These are phyloP conservation scores for Chloris gayana DNA, from an alignment of 176 grass and related monocot species.

Conservation along the genomic window DNA sequence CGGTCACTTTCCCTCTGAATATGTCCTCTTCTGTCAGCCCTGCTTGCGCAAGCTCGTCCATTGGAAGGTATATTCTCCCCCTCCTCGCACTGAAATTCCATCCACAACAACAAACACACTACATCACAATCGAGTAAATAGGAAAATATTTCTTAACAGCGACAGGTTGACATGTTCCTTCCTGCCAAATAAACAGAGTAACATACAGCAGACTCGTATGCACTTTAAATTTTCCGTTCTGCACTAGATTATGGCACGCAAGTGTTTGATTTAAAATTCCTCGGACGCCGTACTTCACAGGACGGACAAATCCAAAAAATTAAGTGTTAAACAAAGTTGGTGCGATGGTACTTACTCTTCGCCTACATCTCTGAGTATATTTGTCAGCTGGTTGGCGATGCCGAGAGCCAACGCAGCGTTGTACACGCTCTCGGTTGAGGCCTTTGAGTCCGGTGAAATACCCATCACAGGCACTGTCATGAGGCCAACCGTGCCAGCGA, in stretches of 20 bases:
- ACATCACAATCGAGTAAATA: not conserved
- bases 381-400: conserved; percentile 95
- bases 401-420: conserved; percentile 84
- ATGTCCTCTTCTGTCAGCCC: conserved; percentile 85
- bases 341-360: conserved; percentile 75
- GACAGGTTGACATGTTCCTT: conserved; percentile 11
- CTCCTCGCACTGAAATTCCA: conserved; percentile 77
- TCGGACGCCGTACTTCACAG: not conserved
- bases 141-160: not conserved
- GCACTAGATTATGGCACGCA: not conserved
- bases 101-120: conserved; percentile 36
- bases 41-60: conserved; percentile 72
- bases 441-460: conserved; percentile 74
- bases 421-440: conserved; percentile 76
- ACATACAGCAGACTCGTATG: not conserved
- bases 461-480: conserved; percentile 99
- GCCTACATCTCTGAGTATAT: conserved; percentile 95
- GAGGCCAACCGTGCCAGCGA: conserved; percentile 88
- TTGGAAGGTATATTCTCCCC: conserved; percentile 96
- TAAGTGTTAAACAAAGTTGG: not conserved
- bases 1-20: conserved; percentile 84
- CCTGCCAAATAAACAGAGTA: conserved; percentile 9
- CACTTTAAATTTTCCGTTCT: not conserved
- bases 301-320: not conserved
- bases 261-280: not conserved